Evolutionary conservation across 1,139 yeast species (phyloP).

Genomic region (Saccharomyces hybrid): DNA sequence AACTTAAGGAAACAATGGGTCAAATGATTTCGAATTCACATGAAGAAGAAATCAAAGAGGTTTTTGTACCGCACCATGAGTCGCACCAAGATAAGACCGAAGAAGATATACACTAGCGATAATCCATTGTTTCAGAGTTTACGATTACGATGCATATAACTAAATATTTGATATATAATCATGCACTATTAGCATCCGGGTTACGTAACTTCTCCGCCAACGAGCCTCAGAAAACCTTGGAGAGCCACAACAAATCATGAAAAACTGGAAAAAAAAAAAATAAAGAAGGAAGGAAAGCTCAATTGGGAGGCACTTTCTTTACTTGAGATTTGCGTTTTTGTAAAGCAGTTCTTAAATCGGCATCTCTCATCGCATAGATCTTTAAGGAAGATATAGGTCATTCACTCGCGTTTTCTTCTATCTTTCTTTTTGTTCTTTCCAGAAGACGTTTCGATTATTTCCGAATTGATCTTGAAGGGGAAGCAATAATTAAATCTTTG

Average conservation of each 20-base stretch:
- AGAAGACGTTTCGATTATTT: neutral
- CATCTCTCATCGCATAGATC: neutral
- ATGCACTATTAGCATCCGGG: neutral
- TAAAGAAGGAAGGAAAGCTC: neutral
- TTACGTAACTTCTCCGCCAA: neutral
- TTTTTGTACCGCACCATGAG: neutral
- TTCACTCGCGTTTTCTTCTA: neutral
- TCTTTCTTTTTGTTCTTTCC: neutral
- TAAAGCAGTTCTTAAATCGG: neutral
- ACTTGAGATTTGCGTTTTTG: neutral
- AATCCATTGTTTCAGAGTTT: neutral
- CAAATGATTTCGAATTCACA: conserved; percentile 4
- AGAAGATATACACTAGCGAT: neutral
- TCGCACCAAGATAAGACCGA: neutral
- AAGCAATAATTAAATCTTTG: neutral
- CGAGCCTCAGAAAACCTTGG: neutral
- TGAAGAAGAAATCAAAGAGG: conserved; percentile 1
- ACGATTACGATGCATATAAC: neutral
- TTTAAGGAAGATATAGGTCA: neutral
- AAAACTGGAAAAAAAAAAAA: neutral
- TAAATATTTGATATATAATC: neutral
- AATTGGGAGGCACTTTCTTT: neutral
- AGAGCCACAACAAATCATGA: neutral
- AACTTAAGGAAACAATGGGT: conserved; percentile 6
- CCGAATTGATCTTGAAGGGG: neutral